A percentile compares a stretch with the other conserved stretches of the same genome.
phyloP scores from a whole-genome alignment of 768 basidiomycete genomes.

The Epithele typhae region DNA sequence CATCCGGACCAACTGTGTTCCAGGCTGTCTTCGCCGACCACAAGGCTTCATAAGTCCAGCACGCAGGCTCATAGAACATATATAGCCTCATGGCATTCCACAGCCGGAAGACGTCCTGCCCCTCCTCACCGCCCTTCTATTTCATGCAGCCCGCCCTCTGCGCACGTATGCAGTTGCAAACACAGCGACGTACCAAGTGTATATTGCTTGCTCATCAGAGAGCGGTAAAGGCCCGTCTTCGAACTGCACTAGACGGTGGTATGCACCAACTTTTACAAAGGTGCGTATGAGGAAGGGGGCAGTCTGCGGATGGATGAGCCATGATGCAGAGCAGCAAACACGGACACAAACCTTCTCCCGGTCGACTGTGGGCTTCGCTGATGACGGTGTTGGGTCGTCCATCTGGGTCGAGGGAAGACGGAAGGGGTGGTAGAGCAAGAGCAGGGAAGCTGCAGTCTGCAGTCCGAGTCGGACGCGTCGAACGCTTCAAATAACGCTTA shows the following conservation, averaged over 20 bases:
- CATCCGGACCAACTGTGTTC: too few relatives aligned
- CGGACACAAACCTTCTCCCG: constrained; percentile 49
- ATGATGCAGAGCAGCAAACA: neutral
- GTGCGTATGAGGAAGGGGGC: constrained; percentile 79
- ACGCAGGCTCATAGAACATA: too few relatives aligned
- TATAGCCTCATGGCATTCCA: neutral
- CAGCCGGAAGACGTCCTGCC: too few relatives aligned
- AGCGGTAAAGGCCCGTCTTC: constrained; percentile 75
- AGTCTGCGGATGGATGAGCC: constrained; percentile 40
- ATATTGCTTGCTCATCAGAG: constrained; percentile 79
- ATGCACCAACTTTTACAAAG: constrained; percentile 77
- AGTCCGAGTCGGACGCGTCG: neutral
- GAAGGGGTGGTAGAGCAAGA: neutral
- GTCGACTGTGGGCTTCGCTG: constrained; percentile 42
- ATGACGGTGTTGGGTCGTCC: constrained; percentile 38
- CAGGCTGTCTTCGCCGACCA: too few relatives aligned
- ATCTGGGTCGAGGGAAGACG: constrained; percentile 11
- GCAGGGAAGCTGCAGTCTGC: neutral
- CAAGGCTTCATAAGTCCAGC: too few relatives aligned
- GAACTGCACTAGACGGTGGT: constrained; percentile 70
- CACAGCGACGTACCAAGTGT: constrained; percentile 77
- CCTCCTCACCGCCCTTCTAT: too few relatives aligned
- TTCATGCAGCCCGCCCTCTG: too few relatives aligned
- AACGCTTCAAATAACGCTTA: neutral
- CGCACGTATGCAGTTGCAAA: too few relatives aligned